Evolutionary conservation across 2,329 filamentous ascomycete genomes (phyloP).

Genomic region (Elsinoe perseae): DNA sequence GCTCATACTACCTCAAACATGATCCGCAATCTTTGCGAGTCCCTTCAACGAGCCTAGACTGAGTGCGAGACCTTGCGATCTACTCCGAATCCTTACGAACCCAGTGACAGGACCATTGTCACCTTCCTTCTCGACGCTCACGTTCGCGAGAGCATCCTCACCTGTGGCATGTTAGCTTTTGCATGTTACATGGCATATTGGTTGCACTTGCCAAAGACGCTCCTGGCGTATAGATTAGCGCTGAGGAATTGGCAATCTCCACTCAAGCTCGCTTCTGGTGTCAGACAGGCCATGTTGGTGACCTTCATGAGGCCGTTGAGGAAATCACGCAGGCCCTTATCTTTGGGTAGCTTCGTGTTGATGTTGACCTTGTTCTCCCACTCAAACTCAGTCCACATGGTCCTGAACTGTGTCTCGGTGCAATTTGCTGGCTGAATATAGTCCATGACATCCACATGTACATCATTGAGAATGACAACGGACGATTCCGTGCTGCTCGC

Average conservation of each 20-base stretch:
- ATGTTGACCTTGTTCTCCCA: slow-evolving; percentile 99
- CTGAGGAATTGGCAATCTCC: slow-evolving; percentile 97
- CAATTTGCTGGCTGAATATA: slow-evolving; percentile 97
- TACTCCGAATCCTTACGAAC: slow-evolving; percentile 94
- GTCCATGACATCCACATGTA: slow-evolving; percentile 99
- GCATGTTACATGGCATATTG: not conserved
- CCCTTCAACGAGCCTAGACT: slow-evolving; percentile 93
- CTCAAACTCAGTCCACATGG: slow-evolving; percentile 99
- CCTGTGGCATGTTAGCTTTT: slow-evolving; percentile 47
- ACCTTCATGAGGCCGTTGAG: slow-evolving; percentile 90
- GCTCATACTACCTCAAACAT: slow-evolving; percentile 17
- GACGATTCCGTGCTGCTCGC: slow-evolving; percentile 86
- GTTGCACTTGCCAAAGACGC: slow-evolving; percentile 81
- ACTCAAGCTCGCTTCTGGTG: slow-evolving; percentile 90
- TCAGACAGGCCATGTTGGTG: slow-evolving; percentile 98
- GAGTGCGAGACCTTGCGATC: slow-evolving; percentile 87
- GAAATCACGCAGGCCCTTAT: slow-evolving; percentile 84
- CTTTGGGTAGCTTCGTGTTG: slow-evolving; percentile 69
- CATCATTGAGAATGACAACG: slow-evolving; percentile 94
- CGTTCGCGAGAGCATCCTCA: slow-evolving; percentile 93
- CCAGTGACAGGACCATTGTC: slow-evolving; percentile 92
- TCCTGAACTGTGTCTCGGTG: slow-evolving; percentile 95
- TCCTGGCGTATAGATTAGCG: slow-evolving; percentile 91
- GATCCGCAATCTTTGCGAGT: slow-evolving; percentile 59
- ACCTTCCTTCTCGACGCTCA: slow-evolving; percentile 96